phyloP scores from a whole-genome alignment of 2,329 filamentous ascomycete species.

The Penicillium italicum region DNA sequence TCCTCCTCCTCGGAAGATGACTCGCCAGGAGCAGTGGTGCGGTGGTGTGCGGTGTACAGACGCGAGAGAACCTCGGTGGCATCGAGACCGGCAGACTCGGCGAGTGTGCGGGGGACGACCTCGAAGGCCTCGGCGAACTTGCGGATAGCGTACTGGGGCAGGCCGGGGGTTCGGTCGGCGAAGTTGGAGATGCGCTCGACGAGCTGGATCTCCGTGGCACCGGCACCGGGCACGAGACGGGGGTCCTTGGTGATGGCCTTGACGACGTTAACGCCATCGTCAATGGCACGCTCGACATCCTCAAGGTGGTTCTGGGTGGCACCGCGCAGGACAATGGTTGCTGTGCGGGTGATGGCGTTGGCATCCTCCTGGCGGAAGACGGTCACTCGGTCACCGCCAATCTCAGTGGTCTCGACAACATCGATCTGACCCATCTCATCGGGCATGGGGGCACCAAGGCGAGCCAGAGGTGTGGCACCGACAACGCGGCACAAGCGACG shows the following conservation, averaged over 20 bases:
- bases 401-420: constrained; percentile 93
- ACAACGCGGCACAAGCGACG: constrained; percentile 93
- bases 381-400: constrained; percentile 95
- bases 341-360: constrained; percentile 82
- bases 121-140: constrained; percentile 98
- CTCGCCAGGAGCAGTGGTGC: constrained; percentile 23
- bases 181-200: constrained; percentile 87
- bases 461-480: constrained; percentile 90
- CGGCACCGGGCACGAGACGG: constrained; percentile 86
- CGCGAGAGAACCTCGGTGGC: constrained; percentile 93
- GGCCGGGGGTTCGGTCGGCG: constrained; percentile 86
- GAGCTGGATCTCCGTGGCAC: constrained; percentile 90
- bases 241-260: constrained; percentile 96
- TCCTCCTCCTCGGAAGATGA: constrained; percentile 36
- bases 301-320: constrained; percentile 98
- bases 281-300: constrained; percentile 92
- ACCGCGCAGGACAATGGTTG: constrained; percentile 88
- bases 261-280: constrained; percentile 97
- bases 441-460: constrained; percentile 97
- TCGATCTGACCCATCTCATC: constrained; percentile 97
- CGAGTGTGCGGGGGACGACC: constrained; percentile 88
- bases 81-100: constrained; percentile 91
- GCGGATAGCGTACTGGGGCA: constrained; percentile 94
- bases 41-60: constrained; percentile 88
- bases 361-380: constrained; percentile 87